These are phyloP conservation scores for Centrapalus pauciflorus DNA, from an alignment of 129 eudicot species.

Conservation along the genomic window DNA sequence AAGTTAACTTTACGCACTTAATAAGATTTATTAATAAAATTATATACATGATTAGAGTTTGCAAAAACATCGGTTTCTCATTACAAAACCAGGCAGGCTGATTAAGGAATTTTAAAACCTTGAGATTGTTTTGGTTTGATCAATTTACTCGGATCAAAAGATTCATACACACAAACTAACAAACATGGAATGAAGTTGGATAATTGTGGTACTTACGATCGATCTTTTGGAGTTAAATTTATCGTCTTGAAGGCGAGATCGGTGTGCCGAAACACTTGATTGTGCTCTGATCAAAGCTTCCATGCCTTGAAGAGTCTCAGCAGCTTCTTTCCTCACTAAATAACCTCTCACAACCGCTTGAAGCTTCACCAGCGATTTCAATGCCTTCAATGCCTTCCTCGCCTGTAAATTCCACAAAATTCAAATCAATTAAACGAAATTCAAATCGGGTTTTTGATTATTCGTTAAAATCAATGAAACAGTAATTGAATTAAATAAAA, in stretches of 20 bases:
- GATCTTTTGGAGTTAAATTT: slow-evolving; percentile 25
- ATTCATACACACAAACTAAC: background rate
- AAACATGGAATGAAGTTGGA: background rate
- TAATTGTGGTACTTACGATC: slow-evolving; percentile 23
- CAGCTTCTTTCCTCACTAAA: slow-evolving; percentile 74
- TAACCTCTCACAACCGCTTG: slow-evolving; percentile 86
- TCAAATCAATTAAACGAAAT: background rate
- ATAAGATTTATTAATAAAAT: no score
- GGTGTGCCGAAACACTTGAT: slow-evolving; percentile 69
- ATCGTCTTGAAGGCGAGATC: slow-evolving; percentile 20
- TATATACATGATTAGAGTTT: background rate
- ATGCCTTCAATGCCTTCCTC: slow-evolving; percentile 74
- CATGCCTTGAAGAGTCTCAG: slow-evolving; percentile 64
- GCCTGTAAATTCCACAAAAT: slow-evolving; percentile 44
- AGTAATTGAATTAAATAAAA: background rate
- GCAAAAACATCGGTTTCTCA: no score
- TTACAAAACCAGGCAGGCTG: no score
- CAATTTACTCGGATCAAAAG: no score
- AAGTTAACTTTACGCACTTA: no score
- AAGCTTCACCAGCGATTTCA: slow-evolving; percentile 84
- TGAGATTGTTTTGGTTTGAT: no score
- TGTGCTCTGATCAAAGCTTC: slow-evolving; percentile 80
- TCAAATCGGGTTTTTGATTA: background rate
- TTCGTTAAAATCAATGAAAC: background rate
- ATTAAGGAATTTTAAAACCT: slow-evolving; percentile 15